phyloP scores from a whole-genome alignment of 2,329 filamentous ascomycete genomes.

The Sphaerulina populicola region DNA sequence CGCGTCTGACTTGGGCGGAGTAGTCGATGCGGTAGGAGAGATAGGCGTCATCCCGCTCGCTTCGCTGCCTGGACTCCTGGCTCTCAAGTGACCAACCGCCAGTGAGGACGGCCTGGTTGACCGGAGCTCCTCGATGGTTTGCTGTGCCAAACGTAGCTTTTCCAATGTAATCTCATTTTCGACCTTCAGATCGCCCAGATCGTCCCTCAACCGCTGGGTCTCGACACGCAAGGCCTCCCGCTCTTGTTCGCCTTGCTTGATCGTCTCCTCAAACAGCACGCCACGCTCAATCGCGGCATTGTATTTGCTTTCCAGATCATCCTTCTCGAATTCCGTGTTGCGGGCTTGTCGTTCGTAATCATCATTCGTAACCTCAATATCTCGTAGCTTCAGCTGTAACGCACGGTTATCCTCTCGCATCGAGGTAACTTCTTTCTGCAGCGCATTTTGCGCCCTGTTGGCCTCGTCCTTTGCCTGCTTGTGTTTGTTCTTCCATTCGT shows the following conservation, averaged over 20 bases:
- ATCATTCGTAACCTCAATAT: constrained; percentile 96
- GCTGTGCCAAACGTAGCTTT: constrained; percentile 70
- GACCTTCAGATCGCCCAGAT: constrained; percentile 85
- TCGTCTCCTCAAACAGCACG: constrained; percentile 92
- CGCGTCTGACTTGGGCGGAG: constrained; percentile 61
- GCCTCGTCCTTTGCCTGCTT: constrained; percentile 88
- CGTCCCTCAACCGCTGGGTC: constrained; percentile 78
- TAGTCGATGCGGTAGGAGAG: constrained; percentile 82
- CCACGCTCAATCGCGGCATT: constrained; percentile 86
- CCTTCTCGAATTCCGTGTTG: constrained; percentile 75
- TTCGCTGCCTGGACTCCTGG: constrained; percentile 44
- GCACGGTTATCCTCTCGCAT: constrained; percentile 77
- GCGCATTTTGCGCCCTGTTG: constrained; percentile 68
- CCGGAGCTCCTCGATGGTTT: constrained; percentile 43
- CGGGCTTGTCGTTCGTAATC: constrained; percentile 95
- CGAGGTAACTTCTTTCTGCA: constrained; percentile 93
- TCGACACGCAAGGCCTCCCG: constrained; percentile 83
- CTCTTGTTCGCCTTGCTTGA: constrained; percentile 84
- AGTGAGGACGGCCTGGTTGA: constrained; percentile 46
- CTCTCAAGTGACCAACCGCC: constrained; percentile 38
- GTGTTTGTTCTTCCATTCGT: constrained; percentile 99
- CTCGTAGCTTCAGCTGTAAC: constrained; percentile 73
- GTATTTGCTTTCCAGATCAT: constrained; percentile 95
- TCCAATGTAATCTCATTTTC: constrained; percentile 90
- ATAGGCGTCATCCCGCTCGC: constrained; percentile 65